Conservation (phyloP, 192 early-diverging fungal genomes). For the Spizellomyces punctatus region DNA sequence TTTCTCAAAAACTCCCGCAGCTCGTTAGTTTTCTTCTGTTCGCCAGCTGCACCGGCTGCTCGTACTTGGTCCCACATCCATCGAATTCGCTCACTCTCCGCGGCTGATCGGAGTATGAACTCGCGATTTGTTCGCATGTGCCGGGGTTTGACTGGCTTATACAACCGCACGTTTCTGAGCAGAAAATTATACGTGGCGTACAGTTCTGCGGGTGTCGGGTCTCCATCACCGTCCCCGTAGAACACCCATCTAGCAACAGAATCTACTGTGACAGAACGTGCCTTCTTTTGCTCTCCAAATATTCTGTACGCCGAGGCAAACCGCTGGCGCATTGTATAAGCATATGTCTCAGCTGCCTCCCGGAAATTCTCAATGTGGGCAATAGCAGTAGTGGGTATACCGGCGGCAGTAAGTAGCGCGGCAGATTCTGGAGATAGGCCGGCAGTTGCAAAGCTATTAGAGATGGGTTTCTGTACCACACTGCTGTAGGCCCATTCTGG, state of each 20-base stretch:
- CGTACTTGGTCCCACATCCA: conserved; percentile 42
- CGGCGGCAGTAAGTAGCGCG: conserved; percentile 18
- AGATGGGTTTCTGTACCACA: conserved; percentile 3
- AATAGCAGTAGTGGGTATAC: conserved; percentile 20
- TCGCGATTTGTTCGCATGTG: not conserved
- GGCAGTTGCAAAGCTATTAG: conserved; percentile 16
- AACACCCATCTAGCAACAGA: conserved; percentile 36
- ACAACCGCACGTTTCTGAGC: conserved; percentile 19
- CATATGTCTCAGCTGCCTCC: conserved; percentile 23
- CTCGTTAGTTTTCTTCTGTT: not conserved
- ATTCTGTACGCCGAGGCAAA: conserved; percentile 13
- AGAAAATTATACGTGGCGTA: conserved; percentile 41
- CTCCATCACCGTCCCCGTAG: not conserved
- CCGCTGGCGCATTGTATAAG: conserved; percentile 2
- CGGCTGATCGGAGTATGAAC: conserved; percentile 21
- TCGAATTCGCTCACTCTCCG: conserved; percentile 30
- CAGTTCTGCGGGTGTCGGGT: conserved; percentile 40
- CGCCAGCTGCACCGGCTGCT: not conserved
- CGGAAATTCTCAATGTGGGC: conserved; percentile 37
- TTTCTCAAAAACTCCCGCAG: conserved; percentile 36
- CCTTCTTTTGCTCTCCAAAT: conserved; percentile 4
- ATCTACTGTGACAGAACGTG: conserved; percentile 27
- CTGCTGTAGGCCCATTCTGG: conserved; percentile 36
- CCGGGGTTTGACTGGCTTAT: conserved; percentile 4
- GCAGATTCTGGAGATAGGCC: conserved; percentile 20